phyloP scores from a whole-genome alignment of 768 basidiomycete species.

The Tubosaeta sp. region DNA sequence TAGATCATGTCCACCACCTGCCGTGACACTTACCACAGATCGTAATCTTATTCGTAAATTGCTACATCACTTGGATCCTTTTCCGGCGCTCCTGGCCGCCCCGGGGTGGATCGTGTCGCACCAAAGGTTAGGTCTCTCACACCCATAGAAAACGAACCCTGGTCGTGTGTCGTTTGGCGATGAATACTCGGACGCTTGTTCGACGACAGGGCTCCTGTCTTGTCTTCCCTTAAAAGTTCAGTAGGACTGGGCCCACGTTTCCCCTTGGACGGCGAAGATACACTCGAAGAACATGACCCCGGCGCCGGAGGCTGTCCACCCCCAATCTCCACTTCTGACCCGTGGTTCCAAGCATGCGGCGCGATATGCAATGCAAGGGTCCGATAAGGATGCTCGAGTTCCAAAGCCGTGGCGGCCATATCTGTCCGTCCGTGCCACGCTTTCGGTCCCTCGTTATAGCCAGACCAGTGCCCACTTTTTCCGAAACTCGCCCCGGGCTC shows the following conservation, averaged over 20 bases:
- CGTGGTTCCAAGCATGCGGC: slow-evolving; percentile 1
- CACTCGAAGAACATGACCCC: slow-evolving; percentile 13
- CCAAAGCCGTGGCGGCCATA: background rate
- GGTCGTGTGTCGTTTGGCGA: slow-evolving; percentile 29
- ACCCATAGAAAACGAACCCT: slow-evolving; percentile 12
- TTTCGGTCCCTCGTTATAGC: slow-evolving; percentile 11
- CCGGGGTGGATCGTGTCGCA: slow-evolving; percentile 1
- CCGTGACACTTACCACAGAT: slow-evolving; percentile 13
- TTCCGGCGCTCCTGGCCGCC: slow-evolving; percentile 8
- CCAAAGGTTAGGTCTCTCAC: slow-evolving; percentile 1
- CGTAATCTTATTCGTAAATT: slow-evolving; percentile 2
- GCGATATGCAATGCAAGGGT: slow-evolving; percentile 6
- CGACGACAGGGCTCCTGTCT: slow-evolving; percentile 49
- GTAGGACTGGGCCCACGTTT: slow-evolving; percentile 73
- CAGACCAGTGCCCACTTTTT: slow-evolving; percentile 17
- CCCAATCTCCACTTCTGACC: slow-evolving; percentile 3
- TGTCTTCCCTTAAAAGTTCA: slow-evolving; percentile 60
- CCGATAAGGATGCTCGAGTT: slow-evolving; percentile 4
- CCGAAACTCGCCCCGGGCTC: slow-evolving; percentile 3
- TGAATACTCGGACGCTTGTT: slow-evolving; percentile 70
- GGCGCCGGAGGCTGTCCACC: slow-evolving; percentile 5
- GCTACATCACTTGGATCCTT: slow-evolving; percentile 11
- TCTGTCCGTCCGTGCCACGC: slow-evolving; percentile 1
- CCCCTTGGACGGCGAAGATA: slow-evolving; percentile 38
- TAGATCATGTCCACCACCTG: slow-evolving; percentile 2